Conservation (phyloP, 768 basidiomycete genomes). For the Neoboletus brunneissimus region DNA sequence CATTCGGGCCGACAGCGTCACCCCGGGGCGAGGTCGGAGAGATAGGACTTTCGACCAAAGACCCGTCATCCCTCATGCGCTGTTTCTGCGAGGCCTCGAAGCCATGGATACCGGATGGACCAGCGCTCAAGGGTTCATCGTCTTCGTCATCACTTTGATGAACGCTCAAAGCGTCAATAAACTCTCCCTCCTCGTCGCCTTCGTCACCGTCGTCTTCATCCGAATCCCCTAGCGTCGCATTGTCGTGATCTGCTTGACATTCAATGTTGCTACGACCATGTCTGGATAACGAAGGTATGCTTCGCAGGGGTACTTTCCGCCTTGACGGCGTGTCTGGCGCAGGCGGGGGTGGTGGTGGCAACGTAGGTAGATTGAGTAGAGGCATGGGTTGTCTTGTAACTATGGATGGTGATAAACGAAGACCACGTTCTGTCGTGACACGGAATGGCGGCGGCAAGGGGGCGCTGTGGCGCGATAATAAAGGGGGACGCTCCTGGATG, state of each 20-base stretch:
- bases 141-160: constrained; percentile 40
- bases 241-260: constrained; percentile 21
- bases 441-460: constrained; percentile 23
- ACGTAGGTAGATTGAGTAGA: constrained; percentile 47
- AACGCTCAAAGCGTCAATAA: constrained; percentile 33
- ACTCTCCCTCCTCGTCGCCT: constrained; percentile 34
- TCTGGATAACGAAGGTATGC: constrained; percentile 54
- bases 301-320: constrained; percentile 38
- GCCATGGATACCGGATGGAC: constrained; percentile 10
- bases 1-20: neutral
- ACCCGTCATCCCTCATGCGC: constrained; percentile 1
- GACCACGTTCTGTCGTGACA: constrained; percentile 34
- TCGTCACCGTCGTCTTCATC: constrained; percentile 37
- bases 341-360: constrained; percentile 37
- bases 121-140: constrained; percentile 26
- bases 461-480: constrained; percentile 10
- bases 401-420: constrained; percentile 45
- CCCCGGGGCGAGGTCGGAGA: constrained; percentile 2
- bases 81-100: constrained; percentile 12
- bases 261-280: constrained; percentile 31
- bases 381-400: constrained; percentile 46
- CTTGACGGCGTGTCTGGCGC: constrained; percentile 10
- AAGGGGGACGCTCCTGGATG: constrained; percentile 2
- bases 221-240: constrained; percentile 23
- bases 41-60: neutral